A percentile compares a stretch with the other conserved stretches of the same genome.
These are phyloP conservation scores for Chalaropsis ovoidea DNA, from an alignment of 2,329 filamentous ascomycete genomes.

Conservation along the genomic window DNA sequence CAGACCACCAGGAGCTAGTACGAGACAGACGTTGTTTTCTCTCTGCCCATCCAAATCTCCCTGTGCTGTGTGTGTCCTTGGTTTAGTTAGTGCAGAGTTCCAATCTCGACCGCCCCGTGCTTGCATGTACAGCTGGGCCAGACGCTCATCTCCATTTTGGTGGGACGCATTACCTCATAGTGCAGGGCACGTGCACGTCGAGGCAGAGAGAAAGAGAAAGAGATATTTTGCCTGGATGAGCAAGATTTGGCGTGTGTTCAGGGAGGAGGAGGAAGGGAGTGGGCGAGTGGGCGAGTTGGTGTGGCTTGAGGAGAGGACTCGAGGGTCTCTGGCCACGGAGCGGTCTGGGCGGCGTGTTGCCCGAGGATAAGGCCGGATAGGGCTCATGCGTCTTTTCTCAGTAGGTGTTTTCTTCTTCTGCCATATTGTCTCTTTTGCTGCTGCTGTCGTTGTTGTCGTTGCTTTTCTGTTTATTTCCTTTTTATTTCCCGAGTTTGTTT, in stretches of 20 bases:
- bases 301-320: neutral
- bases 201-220: too few species aligned
- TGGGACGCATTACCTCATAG: constrained; percentile 15
- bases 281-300: neutral
- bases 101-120: neutral
- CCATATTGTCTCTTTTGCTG: neutral
- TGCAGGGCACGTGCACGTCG: constrained; percentile 4
- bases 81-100: neutral
- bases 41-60: neutral
- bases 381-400: constrained; percentile 13
- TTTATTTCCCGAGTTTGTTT: neutral
- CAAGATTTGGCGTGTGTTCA: constrained; percentile 5
- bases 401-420: neutral
- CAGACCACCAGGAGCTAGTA: neutral
- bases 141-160: constrained; percentile 8
- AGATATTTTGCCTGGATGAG: neutral
- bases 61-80: neutral
- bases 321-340: neutral
- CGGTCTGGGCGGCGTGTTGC: neutral
- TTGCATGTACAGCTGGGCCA: constrained; percentile 6
- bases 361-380: constrained; percentile 14
- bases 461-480: constrained; percentile 12
- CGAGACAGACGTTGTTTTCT: neutral
- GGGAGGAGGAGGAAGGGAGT: too few species aligned
- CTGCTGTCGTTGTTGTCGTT: neutral